Conservation (phyloP, 305 asterid species). For the Coffea humblotiana region DNA sequence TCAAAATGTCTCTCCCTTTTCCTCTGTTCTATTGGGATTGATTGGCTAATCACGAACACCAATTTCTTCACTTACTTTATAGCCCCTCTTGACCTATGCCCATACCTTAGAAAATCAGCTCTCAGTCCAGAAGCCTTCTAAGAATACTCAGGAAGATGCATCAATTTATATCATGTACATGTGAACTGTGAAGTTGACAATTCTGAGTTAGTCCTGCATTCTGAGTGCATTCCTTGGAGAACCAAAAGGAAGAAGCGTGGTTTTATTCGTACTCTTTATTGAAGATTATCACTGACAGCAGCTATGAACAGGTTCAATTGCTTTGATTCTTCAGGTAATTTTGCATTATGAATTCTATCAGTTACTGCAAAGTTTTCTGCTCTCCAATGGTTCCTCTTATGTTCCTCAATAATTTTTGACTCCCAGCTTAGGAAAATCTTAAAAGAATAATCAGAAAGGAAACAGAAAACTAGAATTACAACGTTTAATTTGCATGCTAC, state of each 20-base stretch:
- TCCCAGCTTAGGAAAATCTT: not conserved
- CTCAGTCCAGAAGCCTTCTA: slow-evolving; percentile 3
- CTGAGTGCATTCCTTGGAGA: not conserved
- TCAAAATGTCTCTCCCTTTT: slow-evolving; percentile 14
- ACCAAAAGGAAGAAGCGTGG: not conserved
- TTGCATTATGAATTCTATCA: not conserved
- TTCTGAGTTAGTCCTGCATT: not conserved
- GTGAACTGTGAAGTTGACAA: not conserved
- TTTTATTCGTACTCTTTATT: not conserved
- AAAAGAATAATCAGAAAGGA: not conserved
- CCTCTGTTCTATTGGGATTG: slow-evolving; percentile 25
- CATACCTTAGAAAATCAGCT: slow-evolving; percentile 11
- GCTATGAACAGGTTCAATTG: slow-evolving; percentile 35
- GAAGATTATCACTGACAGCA: slow-evolving; percentile 1
- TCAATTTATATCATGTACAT: not conserved
- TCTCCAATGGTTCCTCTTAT: not conserved
- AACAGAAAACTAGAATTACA: not conserved
- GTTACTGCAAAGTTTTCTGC: not conserved
- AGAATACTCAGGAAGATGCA: not conserved
- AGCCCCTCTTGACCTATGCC: slow-evolving; percentile 9
- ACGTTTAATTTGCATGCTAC: not conserved
- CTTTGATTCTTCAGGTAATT: slow-evolving; percentile 38
- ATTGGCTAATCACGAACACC: slow-evolving; percentile 37
- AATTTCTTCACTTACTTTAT: slow-evolving; percentile 18
- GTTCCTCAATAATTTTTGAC: not conserved